These are phyloP conservation scores for Ustilago loliicola DNA, from an alignment of 1,284 basidiomycete species.

Conservation along the genomic window DNA sequence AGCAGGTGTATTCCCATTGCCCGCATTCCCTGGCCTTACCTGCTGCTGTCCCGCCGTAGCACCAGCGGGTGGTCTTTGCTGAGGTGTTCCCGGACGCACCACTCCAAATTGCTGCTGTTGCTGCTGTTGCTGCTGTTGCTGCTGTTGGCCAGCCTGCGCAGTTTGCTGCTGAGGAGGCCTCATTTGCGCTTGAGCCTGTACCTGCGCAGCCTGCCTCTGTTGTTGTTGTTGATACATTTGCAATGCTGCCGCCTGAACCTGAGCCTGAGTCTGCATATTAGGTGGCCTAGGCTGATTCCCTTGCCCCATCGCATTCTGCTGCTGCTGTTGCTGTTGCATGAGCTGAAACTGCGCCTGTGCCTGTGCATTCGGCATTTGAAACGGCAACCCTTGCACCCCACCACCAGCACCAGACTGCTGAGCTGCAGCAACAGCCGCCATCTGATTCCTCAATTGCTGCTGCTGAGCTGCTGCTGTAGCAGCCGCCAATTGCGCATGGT, in stretches of 20 bases:
- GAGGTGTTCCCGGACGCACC: slow-evolving; percentile 6
- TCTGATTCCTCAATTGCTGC: slow-evolving; percentile 48
- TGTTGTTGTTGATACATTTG: slow-evolving; percentile 51
- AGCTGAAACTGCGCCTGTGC: slow-evolving; percentile 40
- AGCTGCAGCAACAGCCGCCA: slow-evolving; percentile 45
- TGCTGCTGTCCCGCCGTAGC: slow-evolving; percentile 14
- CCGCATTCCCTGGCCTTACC: slow-evolving; percentile 7
- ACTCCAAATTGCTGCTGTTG: slow-evolving; percentile 20
- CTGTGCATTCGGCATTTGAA: slow-evolving; percentile 36
- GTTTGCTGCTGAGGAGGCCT: slow-evolving; percentile 18
- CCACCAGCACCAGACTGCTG: slow-evolving; percentile 19
- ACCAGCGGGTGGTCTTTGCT: slow-evolving; percentile 4
- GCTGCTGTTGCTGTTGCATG: slow-evolving; percentile 28
- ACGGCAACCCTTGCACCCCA: slow-evolving; percentile 17
- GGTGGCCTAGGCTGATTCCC: slow-evolving; percentile 20
- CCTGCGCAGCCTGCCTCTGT: slow-evolving; percentile 43
- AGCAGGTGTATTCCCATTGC: slow-evolving; percentile 1
- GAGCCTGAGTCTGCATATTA: slow-evolving; percentile 35
- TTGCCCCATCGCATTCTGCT: slow-evolving; percentile 23
- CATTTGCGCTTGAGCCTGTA: slow-evolving; percentile 48
- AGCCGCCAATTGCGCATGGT: slow-evolving; percentile 44
- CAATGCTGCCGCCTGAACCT: slow-evolving; percentile 31
- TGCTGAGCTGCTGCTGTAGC: slow-evolving; percentile 51
- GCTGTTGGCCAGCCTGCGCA: too few species aligned
- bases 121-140: slow-evolving; percentile 15